Evolutionary conservation across 495 filamentous ascomycete genomes (phyloP), one percentile per base, ranked within the genome.

Genomic region (Penicillium paxilli): DNA sequence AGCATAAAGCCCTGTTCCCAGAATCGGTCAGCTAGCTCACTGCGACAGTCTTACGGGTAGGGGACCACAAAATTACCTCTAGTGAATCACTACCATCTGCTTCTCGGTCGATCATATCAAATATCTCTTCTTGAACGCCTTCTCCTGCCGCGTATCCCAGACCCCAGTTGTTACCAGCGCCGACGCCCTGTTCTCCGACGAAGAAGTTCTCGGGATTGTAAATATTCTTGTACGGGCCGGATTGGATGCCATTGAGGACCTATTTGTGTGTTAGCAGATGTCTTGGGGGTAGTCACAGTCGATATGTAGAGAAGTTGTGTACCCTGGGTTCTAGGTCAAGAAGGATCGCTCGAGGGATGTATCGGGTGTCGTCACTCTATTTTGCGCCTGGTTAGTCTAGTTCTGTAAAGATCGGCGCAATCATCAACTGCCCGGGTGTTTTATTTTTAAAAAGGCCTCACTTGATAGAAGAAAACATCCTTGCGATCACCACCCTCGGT

Each of bases 181-280:
- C 94, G 38, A 87, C 84, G 42, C 95, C 94, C 67, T 90, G 87
- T 68, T 92, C 91, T 58, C 91, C 90, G 26, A 97, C 82, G 64
- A 92, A 97, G 71, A 98, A 97, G 77, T 98, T 98, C 68, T 98
- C 94, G 7, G 94, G 94, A 70, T 98, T 98, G 81, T 98, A 98
- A 51, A 98, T 98, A 67, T 98, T 96, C 63, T 87, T 87, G 77
- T 98, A 98, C 1, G 91, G 84, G 10, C 94, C 91, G 32, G 87
- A 85, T 76, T 96, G 94, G 60, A 98, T 98, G 38, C 82, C 73
- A 66, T 97, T 86, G 61, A 98, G 91, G 40, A 98, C 89, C 87
- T 91, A 59, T 26, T 28, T 30, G 9, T 6, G 3, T 44, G 19
- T 58, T 44, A 59, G 55, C 48, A 16, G 42, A 46, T 23, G 40